Conservation (phyloP, 1,284 basidiomycete species). For the Irpex sp. region DNA sequence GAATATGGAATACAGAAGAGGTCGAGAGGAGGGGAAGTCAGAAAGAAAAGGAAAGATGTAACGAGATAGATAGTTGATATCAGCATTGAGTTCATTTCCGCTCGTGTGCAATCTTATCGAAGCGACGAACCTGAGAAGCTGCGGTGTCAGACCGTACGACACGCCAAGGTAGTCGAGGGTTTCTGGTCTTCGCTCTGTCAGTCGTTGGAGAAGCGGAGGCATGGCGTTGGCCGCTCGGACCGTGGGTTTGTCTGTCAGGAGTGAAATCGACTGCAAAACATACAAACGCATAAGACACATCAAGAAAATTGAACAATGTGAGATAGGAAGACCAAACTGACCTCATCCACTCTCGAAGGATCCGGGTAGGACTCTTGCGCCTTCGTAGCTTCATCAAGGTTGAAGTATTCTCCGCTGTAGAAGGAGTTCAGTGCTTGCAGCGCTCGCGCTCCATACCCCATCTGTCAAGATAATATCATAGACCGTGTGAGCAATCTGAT, state of each 20-base stretch:
- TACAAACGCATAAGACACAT: background rate
- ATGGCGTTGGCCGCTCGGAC: conserved; percentile 76
- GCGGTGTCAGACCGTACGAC: conserved; percentile 90
- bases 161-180: conserved; percentile 93
- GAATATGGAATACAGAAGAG: background rate
- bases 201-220: conserved; percentile 90
- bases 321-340: conserved; percentile 25
- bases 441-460: conserved; percentile 97
- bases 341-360: conserved; percentile 54
- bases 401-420: conserved; percentile 90
- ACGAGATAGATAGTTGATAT: background rate
- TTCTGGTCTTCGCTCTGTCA: conserved; percentile 90
- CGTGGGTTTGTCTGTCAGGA: conserved; percentile 71
- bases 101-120: background rate
- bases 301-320: background rate
- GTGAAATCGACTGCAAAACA: conserved; percentile 29
- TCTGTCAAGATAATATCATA: conserved; percentile 39
- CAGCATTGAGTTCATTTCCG: too few species aligned
- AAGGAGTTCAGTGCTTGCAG: conserved; percentile 84
- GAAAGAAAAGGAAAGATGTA: background rate
- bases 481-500: background rate
- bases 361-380: conserved; percentile 60
- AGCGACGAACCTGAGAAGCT: conserved; percentile 61
- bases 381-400: conserved; percentile 68
- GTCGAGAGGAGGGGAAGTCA: background rate